Evolutionary conservation across 148 eudicot genomes (phyloP).

Genomic region (Fagopyrum tataricum): DNA sequence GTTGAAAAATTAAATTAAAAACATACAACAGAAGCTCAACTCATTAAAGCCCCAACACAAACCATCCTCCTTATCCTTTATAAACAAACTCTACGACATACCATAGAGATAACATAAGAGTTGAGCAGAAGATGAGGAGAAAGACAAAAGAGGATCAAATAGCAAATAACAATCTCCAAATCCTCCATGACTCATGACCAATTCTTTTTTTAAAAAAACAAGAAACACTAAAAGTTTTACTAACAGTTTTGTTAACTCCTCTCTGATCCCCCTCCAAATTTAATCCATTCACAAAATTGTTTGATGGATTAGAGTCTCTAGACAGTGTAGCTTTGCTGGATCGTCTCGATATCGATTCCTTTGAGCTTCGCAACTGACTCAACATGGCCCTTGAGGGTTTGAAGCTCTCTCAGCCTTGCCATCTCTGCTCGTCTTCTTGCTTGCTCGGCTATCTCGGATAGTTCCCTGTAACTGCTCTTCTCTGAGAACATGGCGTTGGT

Average conservation of each 20-base stretch:
- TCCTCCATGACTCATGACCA: neutral
- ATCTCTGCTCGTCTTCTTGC: slow-evolving; percentile 90
- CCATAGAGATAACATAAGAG: neutral
- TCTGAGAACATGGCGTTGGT: slow-evolving; percentile 52
- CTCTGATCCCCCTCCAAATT: neutral
- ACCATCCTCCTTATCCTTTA: slow-evolving; percentile 3
- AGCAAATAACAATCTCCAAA: too few species aligned
- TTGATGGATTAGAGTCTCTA: slow-evolving; percentile 19
- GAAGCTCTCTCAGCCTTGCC: slow-evolving; percentile 93
- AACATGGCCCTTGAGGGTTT: slow-evolving; percentile 86
- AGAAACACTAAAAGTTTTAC: neutral
- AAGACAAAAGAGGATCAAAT: neutral
- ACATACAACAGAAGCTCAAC: neutral
- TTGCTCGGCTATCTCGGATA: slow-evolving; percentile 90
- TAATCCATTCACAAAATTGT: neutral
- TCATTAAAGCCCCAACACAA: neutral
- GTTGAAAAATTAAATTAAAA: neutral
- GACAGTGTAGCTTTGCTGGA: slow-evolving; percentile 78
- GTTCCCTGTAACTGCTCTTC: slow-evolving; percentile 68
- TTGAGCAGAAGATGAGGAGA: neutral
- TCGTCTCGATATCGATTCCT: slow-evolving; percentile 78
- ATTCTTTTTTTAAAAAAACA: neutral
- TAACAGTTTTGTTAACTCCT: neutral
- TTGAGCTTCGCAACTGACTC: slow-evolving; percentile 90
- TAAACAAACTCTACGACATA: slow-evolving; percentile 3